A percentile compares a stretch with the other conserved stretches of the same genome.
Evolutionary conservation across 306 rosid genomes (phyloP).

Genomic region (Dalbergia cochinchinensis): DNA sequence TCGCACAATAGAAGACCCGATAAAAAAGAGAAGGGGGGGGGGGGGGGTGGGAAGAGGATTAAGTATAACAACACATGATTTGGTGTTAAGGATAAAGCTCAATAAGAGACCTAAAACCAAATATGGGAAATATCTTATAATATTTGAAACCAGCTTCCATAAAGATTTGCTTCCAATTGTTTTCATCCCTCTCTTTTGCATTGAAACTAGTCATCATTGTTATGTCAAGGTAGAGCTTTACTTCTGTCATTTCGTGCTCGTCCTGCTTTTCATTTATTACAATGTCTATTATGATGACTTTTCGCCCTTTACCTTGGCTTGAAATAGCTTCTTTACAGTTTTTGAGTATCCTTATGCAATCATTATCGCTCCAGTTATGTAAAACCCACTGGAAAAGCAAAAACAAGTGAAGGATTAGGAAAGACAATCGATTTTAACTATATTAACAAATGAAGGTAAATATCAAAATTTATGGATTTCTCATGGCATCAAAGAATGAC

Average conservation of each 20-base stretch:
- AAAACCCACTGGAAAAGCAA: slow-evolving; percentile 22
- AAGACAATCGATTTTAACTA: neutral
- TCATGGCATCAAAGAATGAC: too few species aligned
- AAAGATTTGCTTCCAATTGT: slow-evolving; percentile 8
- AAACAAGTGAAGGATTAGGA: neutral
- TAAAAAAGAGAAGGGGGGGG: too few species aligned
- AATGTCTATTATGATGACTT: slow-evolving; percentile 7
- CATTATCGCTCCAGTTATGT: slow-evolving; percentile 33
- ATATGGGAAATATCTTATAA: slow-evolving; percentile 23
- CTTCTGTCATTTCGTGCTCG: slow-evolving; percentile 1
- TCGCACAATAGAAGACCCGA: too few species aligned
- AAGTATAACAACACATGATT: neutral
- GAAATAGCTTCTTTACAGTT: slow-evolving; percentile 26
- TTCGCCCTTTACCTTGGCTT: slow-evolving; percentile 2
- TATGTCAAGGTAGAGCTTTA: slow-evolving; percentile 4
- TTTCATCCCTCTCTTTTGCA: slow-evolving; percentile 33
- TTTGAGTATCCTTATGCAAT: slow-evolving; percentile 29
- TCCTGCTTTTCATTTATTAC: slow-evolving; percentile 37
- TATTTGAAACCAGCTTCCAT: neutral
- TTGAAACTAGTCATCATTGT: slow-evolving; percentile 23
- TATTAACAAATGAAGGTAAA: too few species aligned
- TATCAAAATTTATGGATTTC: too few species aligned
- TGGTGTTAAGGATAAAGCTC: neutral
- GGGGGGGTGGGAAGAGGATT: too few species aligned
- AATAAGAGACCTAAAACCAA: slow-evolving; percentile 25